Evolutionary conservation across 768 basidiomycete genomes (phyloP).

Genomic region (Plicaturopsis crispa): DNA sequence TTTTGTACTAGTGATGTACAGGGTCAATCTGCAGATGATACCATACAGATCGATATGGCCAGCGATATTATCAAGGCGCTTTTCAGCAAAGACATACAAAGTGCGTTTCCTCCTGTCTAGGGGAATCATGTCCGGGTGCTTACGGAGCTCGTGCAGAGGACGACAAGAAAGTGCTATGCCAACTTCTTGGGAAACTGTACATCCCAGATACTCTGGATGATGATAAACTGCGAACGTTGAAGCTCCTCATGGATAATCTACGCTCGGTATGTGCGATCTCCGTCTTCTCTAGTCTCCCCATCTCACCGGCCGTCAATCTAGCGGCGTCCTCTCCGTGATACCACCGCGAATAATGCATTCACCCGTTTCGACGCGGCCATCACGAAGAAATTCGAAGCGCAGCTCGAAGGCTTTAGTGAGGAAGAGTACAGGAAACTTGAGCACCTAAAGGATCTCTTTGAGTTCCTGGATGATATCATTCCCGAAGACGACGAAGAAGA

Average conservation of each 20-base stretch:
- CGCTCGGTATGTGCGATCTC: conserved; percentile 35
- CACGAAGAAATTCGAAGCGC: conserved; percentile 63
- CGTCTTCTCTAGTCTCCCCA: conserved; percentile 1
- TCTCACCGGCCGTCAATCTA: conserved; percentile 30
- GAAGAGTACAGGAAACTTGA: conserved; percentile 62
- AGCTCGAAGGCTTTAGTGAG: conserved; percentile 65
- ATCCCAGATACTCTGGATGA: conserved; percentile 69
- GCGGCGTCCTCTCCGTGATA: conserved; percentile 55
- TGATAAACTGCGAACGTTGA: conserved; percentile 54
- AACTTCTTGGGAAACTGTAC: conserved; percentile 56
- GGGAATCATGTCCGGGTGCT: no score
- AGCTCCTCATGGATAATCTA: conserved; percentile 55
- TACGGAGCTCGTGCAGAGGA: conserved; percentile 39
- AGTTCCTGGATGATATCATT: conserved; percentile 65
- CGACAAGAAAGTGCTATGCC: conserved; percentile 55
- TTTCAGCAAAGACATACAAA: conserved; percentile 39
- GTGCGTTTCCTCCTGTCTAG: conserved; percentile 18
- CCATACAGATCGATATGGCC: conserved; percentile 51
- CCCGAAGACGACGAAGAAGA: conserved; percentile 59
- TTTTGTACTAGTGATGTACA: background rate
- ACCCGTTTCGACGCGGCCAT: conserved; percentile 60
- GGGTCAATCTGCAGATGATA: conserved; percentile 13
- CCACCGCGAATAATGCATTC: conserved; percentile 59
- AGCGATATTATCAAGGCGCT: conserved; percentile 43
- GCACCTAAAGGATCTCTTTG: conserved; percentile 55